Base-by-base conservation (phyloP, 176 grass and related monocot genomes). In the Neostapfia colusana region DNA sequence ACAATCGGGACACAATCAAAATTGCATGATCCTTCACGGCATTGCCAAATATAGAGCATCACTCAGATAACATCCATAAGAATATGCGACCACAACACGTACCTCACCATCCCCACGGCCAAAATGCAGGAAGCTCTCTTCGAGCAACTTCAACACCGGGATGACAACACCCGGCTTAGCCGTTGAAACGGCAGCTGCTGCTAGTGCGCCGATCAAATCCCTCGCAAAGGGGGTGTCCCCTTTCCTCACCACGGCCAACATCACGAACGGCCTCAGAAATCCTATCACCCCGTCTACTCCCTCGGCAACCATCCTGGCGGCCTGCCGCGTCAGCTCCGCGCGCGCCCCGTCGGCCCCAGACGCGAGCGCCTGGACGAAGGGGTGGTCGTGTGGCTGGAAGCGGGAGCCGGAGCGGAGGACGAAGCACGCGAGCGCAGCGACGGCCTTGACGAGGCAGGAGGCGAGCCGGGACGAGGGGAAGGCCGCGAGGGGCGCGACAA, bases 211-310 rank as follows among this genome's bases (percentile, higher is more conserved):
- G 24, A 90, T 81, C 82, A 90, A 90, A 86, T 90, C 88, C 70
- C 56, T 79, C n/a, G 21, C 85, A 50, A 90, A 76, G 18, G 51
- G n/a, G 1, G 69, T 44, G 34, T 83, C 77, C 58, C 77, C 82
- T 14, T 85, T 90, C 46, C 71, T 87, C 69, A 93, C 81, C 38
- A 88, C 73, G 3, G 82, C 43, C 24, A 86, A 93, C 67, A 83
- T 73, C 61, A 93, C 37, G 59, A 93, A 90, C 14, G 91, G 79
- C 74, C 79, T 83, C 40, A 93, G 65, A 58, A 93, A 90, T 63
- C 31, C 75, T 21, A 80, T 25, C 39, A 70, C 60, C 37, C 59
- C 61, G 7, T 60, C 85, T 2, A 83, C 20, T 55, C 85, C 74
- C 8, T 90, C 53, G 51, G 74, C 45, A 9, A 90, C 80, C 82